These are phyloP conservation scores for Candida ipomoeae DNA, from an alignment of 805 yeast genomes.

Conservation along the genomic window DNA sequence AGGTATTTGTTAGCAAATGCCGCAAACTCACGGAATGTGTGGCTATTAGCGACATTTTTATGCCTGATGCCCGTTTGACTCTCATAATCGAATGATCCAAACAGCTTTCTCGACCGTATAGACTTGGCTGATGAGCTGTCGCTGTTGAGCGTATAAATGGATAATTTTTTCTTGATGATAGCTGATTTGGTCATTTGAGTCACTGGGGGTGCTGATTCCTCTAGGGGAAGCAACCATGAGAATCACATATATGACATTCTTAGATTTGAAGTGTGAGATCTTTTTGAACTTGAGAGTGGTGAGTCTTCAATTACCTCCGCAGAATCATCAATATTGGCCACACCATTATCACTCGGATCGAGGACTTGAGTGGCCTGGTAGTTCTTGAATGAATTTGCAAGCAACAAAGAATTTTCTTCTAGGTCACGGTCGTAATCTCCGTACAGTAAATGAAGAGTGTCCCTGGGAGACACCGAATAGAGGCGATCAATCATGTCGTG, in stretches of 20 bases:
- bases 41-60: slow-evolving; percentile 17
- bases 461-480: slow-evolving; percentile 39
- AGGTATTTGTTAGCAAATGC: slow-evolving; percentile 17
- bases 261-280: neutral
- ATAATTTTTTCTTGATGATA: slow-evolving; percentile 17
- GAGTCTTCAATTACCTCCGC: neutral
- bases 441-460: slow-evolving; percentile 30
- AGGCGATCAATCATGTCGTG: slow-evolving; percentile 24
- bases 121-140: slow-evolving; percentile 13
- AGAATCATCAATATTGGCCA: neutral
- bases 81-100: slow-evolving; percentile 18
- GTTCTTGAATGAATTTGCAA: neutral
- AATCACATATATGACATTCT: neutral
- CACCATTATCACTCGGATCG: neutral
- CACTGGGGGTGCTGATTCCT: neutral
- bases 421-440: neutral
- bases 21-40: slow-evolving; percentile 22
- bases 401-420: neutral
- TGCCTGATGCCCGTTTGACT: neutral
- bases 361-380: neutral
- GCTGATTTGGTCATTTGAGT: slow-evolving; percentile 4
- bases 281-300: neutral
- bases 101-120: slow-evolving; percentile 7
- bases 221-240: slow-evolving; percentile 6
- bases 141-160: slow-evolving; percentile 19